A percentile compares a stretch with the other conserved stretches of the same genome.
These are phyloP conservation scores for Populus hybrid DNA, from an alignment of 441 rosid species.

Conservation along the genomic window DNA sequence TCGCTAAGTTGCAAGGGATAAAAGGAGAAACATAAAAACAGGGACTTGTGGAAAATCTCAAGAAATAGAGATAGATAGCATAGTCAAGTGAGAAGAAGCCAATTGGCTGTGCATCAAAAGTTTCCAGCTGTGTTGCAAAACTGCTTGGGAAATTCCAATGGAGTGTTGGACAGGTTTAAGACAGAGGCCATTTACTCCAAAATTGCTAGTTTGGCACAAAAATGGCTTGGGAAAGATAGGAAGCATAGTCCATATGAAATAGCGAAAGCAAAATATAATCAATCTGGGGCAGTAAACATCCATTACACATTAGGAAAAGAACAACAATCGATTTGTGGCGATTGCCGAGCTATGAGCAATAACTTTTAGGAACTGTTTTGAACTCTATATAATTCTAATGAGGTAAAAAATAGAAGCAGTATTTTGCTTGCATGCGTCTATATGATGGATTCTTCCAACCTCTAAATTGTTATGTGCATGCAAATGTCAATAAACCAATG, in stretches of 20 bases:
- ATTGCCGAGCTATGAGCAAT: background rate
- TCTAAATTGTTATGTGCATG: background rate
- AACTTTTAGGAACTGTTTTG: background rate
- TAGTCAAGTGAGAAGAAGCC: slow-evolving; percentile 9
- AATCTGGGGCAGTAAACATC: background rate
- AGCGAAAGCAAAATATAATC: background rate
- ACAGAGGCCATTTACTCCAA: background rate
- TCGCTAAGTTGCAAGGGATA: background rate
- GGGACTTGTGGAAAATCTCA: background rate
- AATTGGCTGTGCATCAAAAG: background rate
- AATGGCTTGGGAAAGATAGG: no score
- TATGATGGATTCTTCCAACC: background rate
- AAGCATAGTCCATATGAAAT: background rate
- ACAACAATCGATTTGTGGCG: background rate
- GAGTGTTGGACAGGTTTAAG: background rate
- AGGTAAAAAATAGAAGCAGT: background rate
- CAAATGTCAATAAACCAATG: background rate
- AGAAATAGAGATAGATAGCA: background rate
- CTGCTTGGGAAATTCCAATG: background rate
- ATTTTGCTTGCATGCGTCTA: background rate
- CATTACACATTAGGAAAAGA: background rate
- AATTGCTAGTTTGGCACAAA: background rate
- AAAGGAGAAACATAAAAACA: background rate
- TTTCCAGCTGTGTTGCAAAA: background rate
- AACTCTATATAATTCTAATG: background rate